A percentile compares a stretch with the other conserved stretches of the same genome.
phyloP scores from a whole-genome alignment of 1,139 yeast species.

The Kodamaea sp. region DNA sequence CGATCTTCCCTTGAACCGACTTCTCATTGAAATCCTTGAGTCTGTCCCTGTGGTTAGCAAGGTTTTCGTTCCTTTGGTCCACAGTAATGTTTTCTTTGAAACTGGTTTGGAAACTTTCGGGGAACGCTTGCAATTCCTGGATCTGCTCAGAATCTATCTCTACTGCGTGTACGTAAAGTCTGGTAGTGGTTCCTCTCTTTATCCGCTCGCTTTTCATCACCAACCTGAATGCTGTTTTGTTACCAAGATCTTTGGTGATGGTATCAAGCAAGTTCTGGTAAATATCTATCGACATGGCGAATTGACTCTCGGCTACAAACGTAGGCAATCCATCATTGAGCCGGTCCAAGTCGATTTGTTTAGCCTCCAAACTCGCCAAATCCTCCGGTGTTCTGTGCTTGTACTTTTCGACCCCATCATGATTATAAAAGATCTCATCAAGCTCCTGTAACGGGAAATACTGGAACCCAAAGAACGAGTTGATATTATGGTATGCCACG shows the following conservation, averaged over 20 bases:
- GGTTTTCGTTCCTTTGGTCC: constrained; percentile 16
- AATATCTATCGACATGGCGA: constrained; percentile 60
- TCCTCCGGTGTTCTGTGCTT: constrained; percentile 44
- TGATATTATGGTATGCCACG: constrained; percentile 85
- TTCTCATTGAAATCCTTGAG: constrained; percentile 19
- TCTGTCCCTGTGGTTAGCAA: constrained; percentile 17
- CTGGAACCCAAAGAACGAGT: constrained; percentile 84
- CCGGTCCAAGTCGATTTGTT: constrained; percentile 19
- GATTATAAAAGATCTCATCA: constrained; percentile 48
- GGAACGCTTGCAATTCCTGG: constrained; percentile 24
- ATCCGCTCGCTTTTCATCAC: constrained; percentile 23
- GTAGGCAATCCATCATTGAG: constrained; percentile 40
- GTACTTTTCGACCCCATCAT: constrained; percentile 15
- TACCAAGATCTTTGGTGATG: constrained; percentile 30
- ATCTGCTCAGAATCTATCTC: constrained; percentile 31
- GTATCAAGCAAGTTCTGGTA: constrained; percentile 54
- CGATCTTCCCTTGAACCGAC: constrained; percentile 6
- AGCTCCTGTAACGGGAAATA: constrained; percentile 75
- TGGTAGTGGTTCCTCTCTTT: constrained; percentile 9
- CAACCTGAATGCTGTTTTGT: constrained; percentile 30
- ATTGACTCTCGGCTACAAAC: constrained; percentile 70
- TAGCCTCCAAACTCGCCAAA: constrained; percentile 5
- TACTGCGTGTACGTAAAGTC: constrained; percentile 33
- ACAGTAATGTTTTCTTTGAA: constrained; percentile 20
- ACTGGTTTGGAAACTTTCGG: constrained; percentile 21